Conservation (phyloP, 2,329 filamentous ascomycete species). For the Hawksworthiomyces lignivorus region DNA sequence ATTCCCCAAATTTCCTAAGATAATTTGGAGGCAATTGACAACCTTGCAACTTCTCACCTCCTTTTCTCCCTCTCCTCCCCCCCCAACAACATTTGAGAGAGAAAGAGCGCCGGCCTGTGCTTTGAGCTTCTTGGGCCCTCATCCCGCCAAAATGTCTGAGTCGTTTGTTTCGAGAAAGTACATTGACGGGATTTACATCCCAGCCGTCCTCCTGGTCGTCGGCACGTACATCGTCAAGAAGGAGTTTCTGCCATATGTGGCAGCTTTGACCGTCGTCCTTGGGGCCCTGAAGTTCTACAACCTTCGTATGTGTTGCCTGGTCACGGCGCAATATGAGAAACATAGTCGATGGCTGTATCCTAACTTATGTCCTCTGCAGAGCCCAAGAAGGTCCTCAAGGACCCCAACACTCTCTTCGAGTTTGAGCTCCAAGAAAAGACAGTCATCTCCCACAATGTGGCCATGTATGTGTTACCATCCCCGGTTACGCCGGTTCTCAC, state of each 20-base stretch:
- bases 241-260: slow-evolving; percentile 67
- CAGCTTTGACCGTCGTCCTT: slow-evolving; percentile 56
- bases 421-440: slow-evolving; percentile 94
- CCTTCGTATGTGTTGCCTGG: slow-evolving; percentile 50
- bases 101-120: no score
- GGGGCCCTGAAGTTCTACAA: slow-evolving; percentile 64
- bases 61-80: no score
- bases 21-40: not conserved
- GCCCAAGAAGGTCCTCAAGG: slow-evolving; percentile 72
- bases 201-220: slow-evolving; percentile 68
- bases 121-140: no score
- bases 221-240: slow-evolving; percentile 71
- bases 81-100: no score
- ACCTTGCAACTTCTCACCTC: not conserved
- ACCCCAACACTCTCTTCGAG: slow-evolving; percentile 74
- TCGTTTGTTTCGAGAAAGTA: slow-evolving; percentile 53
- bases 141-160: slow-evolving; percentile 25
- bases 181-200: slow-evolving; percentile 75
- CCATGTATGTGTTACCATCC: slow-evolving; percentile 66
- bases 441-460: slow-evolving; percentile 93
- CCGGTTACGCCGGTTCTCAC: no score
- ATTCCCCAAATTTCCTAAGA: no score
- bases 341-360: not conserved
- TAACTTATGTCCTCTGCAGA: slow-evolving; percentile 28
- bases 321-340: not conserved